phyloP scores from a whole-genome alignment of 495 filamentous ascomycete genomes.

The Neurospora tetraspora region DNA sequence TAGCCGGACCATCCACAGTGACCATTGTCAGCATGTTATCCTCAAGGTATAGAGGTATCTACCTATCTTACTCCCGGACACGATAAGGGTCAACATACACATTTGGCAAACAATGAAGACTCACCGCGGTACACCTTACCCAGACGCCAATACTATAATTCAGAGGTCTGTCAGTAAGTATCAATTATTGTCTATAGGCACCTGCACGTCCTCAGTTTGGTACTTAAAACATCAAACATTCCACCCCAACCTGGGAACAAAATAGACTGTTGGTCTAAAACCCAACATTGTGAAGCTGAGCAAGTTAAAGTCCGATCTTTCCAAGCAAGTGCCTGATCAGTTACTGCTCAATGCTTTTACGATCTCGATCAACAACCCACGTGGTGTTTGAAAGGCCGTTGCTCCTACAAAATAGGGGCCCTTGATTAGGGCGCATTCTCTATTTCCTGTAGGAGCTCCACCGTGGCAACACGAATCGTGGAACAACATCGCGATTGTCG shows the following conservation, averaged over 20 bases:
- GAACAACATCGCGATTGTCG: not conserved
- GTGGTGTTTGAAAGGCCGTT: not conserved
- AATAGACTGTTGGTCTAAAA: not conserved
- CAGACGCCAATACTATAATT: not conserved
- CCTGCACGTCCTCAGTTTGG: not conserved
- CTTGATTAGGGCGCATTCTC: not conserved
- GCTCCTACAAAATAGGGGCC: not conserved
- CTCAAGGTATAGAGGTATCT: not conserved
- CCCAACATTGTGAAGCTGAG: not conserved
- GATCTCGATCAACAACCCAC: not conserved
- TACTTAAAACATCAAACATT: not conserved
- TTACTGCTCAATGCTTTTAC: not conserved
- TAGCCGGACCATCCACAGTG: not conserved
- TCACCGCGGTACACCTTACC: not conserved
- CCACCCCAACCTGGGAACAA: not conserved
- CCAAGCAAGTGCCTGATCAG: not conserved
- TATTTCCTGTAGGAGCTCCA: not conserved
- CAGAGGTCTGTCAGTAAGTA: not conserved
- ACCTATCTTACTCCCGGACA: not conserved
- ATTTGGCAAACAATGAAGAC: not conserved
- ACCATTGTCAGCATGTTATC: not conserved
- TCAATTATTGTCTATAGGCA: not conserved
- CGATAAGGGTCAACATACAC: not conserved
- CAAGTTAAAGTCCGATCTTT: not conserved
- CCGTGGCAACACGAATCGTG: not conserved